phyloP scores from a whole-genome alignment of 306 rosid species.

The Trifolium fragiferum region DNA sequence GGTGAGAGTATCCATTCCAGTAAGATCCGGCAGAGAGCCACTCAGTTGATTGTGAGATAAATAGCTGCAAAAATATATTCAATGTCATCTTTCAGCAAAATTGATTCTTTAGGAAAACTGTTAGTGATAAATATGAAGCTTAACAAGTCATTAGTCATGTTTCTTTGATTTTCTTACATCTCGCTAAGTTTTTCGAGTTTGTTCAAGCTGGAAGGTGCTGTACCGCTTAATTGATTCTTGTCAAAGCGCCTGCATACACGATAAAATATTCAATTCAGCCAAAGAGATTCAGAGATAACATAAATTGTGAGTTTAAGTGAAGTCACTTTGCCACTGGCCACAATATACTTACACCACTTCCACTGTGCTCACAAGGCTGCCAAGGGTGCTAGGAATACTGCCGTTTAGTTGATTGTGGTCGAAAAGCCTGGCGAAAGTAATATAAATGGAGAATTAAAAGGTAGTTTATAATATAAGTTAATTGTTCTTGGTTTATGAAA shows the following conservation, averaged over 20 bases:
- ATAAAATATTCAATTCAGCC: constrained; percentile 24
- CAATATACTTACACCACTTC: constrained; percentile 69
- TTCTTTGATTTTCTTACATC: constrained; percentile 57
- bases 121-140: constrained; percentile 34
- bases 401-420: constrained; percentile 57
- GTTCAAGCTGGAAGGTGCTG: constrained; percentile 52
- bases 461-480: neutral
- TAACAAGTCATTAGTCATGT: neutral
- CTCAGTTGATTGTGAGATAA: constrained; percentile 61
- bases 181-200: constrained; percentile 48
- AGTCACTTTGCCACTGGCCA: constrained; percentile 20
- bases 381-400: constrained; percentile 54
- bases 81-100: constrained; percentile 21
- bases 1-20: constrained; percentile 52
- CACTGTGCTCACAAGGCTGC: constrained; percentile 47
- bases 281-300: constrained; percentile 6
- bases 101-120: neutral
- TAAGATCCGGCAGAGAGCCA: constrained; percentile 60
- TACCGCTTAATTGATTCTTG: constrained; percentile 50
- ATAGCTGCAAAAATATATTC: constrained; percentile 50
- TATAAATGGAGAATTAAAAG: neutral
- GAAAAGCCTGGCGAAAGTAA: constrained; percentile 57
- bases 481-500: neutral
- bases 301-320: constrained; percentile 6
- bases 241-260: constrained; percentile 67